Evolutionary conservation across 257 asterid species (phyloP), one percentile per base, ranked within the genome.

Genomic region (Nicotiana benthamiana): DNA sequence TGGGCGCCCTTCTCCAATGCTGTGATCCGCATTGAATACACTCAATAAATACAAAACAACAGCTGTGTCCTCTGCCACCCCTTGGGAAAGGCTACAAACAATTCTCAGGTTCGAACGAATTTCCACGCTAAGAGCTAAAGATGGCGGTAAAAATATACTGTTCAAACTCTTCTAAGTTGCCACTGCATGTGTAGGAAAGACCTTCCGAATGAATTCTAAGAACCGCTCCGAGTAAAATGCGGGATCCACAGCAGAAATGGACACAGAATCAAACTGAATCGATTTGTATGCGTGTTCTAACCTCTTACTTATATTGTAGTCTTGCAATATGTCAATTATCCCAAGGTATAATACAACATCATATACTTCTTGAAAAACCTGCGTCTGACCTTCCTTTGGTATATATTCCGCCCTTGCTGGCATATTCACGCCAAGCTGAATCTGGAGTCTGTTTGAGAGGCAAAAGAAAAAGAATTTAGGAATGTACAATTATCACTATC

Each of bases 341-440:
- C 99, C 98, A 78, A 96, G 87, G 85, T 96, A 96, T 24, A 96
- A 75, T 62, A 96, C 98, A 2, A 94, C 97, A 51, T 96, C 99
- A 16, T 95, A 93, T 78, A 87, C 98, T 86, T 93, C 96, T n/a
- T 89, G 96, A 82, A 94, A 94, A 79, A 93, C 75, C 80, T 83
- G 91, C 0, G 79, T 75, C 32, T 77, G 84, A 26, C 86, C 88
- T 24, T 87, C 87, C 13, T 86, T 86, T 0, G 91, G 91, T 52
- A 90, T 85, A 36, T 68, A 92, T 87, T 96, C 99, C 0, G 98
- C 98, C 85, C 99, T 90, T 40, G 99, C 97, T 17, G 99, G 99
- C 99, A 96, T 90, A 81, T 92, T 96, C 80, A 96, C 99, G 75
- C 99, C 99, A 6, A 94, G 97, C 85, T 92, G 99, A 90, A 94